Base-by-base conservation (phyloP, 352 stramenopile genomes). In the Phytopythium litorale region DNA sequence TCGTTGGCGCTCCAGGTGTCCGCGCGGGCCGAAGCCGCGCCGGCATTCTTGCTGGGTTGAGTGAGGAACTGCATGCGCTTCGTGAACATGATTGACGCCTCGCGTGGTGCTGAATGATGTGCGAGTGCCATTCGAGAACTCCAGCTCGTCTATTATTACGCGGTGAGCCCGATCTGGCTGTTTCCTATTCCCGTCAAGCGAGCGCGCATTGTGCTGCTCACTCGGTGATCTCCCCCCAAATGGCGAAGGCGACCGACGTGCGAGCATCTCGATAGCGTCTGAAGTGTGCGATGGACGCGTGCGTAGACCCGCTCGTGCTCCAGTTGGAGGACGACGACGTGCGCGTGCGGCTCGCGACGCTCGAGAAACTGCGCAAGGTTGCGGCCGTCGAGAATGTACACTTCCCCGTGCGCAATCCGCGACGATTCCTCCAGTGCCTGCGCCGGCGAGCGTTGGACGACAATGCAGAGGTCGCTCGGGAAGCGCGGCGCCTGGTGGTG, bases 271-370 rank as follows among this genome's bases (percentile, higher is more conserved):
- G 53, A 58, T 58, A 58, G 53, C 25, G 12, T 23, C 13, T 49
- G n/a, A 33, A 15, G 19, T 13, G 16, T 13, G 28, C 11, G 32
- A 88, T 84, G 72, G 76, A 83, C 50, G 67, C 60, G 23, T 87
- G 67, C 37, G 84, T 91, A 38, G 81, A 91, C 57, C 88, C 81
- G 32, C 70, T 93, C 18, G 81, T 91, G 51, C 88, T 88, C 62
- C 81, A 91, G 67, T 63, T 93, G n/a, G 84, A 91, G 68, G 81
- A 91, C 62, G 79, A 90, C 23, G 79, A 91, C 57, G 61, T 68
- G 12, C 60, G 33, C 2, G 76, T 93, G 53, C 75, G 79, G 21
- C 74, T 68, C 56, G 66, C 74, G 25, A 87, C 81, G 18, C 60
- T 91, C 25, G 72, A 85, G 50, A 84, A 85, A 33, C 73, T 93